phyloP scores from a whole-genome alignment of 306 rosid genomes.

The Styphnolobium japonicum region DNA sequence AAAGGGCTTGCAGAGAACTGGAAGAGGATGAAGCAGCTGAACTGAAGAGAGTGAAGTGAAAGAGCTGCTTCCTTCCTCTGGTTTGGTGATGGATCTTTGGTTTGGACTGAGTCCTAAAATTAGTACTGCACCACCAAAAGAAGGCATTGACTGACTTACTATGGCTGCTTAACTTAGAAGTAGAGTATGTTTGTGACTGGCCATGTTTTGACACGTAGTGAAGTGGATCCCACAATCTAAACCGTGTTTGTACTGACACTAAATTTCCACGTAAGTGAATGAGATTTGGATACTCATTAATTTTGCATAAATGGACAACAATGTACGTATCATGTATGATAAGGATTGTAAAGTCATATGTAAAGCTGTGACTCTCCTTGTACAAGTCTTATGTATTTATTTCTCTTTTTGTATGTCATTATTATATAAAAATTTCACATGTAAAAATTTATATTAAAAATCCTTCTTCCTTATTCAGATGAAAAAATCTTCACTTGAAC shows the following conservation, averaged over 20 bases:
- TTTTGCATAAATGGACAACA: no score
- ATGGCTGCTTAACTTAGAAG: conserved; percentile 21
- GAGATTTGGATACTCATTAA: no score
- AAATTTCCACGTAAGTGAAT: not conserved
- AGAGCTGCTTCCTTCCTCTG: not conserved
- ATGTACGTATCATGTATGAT: no score
- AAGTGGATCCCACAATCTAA: conserved; percentile 10
- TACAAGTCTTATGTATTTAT: no score
- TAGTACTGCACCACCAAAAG: not conserved
- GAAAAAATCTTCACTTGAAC: not conserved
- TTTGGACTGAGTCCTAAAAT: not conserved
- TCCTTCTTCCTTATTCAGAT: not conserved
- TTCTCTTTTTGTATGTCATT: no score
- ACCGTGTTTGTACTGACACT: not conserved
- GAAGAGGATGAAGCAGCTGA: not conserved
- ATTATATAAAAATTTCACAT: no score
- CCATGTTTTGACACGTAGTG: not conserved
- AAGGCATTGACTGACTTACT: not conserved
- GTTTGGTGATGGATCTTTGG: not conserved
- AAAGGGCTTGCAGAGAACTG: no score
- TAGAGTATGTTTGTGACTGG: not conserved
- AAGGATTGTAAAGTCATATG: no score
- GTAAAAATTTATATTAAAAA: no score
- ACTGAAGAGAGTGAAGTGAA: not conserved
- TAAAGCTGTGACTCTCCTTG: no score